These are phyloP conservation scores for Stachybotrys elegans DNA, from an alignment of 2,329 filamentous ascomycete genomes.

Conservation along the genomic window DNA sequence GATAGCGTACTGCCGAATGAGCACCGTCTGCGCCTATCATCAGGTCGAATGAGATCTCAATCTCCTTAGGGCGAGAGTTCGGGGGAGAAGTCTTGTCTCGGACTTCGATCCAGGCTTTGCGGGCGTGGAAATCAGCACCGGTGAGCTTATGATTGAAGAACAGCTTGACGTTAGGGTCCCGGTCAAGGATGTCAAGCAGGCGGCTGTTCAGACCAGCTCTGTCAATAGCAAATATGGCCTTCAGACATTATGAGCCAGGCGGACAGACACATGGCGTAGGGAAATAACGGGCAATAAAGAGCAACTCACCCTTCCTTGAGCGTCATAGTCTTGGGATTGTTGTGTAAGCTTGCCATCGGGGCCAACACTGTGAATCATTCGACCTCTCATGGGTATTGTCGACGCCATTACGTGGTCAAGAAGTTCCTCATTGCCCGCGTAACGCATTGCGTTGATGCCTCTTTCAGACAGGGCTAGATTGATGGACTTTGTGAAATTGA, in stretches of 20 bases:
- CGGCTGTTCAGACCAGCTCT: conserved; percentile 76
- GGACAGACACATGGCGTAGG: no score
- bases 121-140: conserved; percentile 74
- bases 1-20: conserved; percentile 84
- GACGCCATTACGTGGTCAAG: conserved; percentile 68
- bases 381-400: conserved; percentile 89
- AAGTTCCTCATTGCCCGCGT: conserved; percentile 61
- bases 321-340: conserved; percentile 85
- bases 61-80: conserved; percentile 55
- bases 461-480: conserved; percentile 92
- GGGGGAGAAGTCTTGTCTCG: conserved; percentile 27
- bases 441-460: conserved; percentile 80
- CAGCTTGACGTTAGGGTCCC: conserved; percentile 82
- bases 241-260: no score
- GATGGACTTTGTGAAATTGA: conserved; percentile 98
- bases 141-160: conserved; percentile 93
- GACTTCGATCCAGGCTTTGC: conserved; percentile 83
- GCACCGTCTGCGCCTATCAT: conserved; percentile 94
- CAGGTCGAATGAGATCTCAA: conserved; percentile 83
- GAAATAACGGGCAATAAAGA: no score
- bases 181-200: conserved; percentile 77
- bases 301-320: conserved; percentile 69
- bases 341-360: conserved; percentile 65
- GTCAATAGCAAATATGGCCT: conserved; percentile 85
- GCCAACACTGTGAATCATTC: conserved; percentile 84